Conservation (phyloP, 2,329 filamentous ascomycete species). For the Diaporthe batatas region DNA sequence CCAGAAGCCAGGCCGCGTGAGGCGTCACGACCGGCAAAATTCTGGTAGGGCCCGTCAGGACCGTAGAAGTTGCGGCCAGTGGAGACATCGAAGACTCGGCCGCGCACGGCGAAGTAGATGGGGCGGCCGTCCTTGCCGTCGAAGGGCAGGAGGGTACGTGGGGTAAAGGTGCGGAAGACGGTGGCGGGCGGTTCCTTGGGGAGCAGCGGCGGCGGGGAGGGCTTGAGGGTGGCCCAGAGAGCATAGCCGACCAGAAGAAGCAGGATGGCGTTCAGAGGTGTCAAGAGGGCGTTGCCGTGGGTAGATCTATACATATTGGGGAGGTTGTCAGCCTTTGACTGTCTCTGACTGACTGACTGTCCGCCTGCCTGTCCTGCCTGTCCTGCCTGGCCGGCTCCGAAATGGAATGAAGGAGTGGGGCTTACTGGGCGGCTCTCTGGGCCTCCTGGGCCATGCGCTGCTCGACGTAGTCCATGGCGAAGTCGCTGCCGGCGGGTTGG, state of each 20-base stretch:
- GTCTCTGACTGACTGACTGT: neutral
- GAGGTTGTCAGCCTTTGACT: constrained; percentile 39
- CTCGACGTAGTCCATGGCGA: constrained; percentile 69
- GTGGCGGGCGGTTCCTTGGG: constrained; percentile 68
- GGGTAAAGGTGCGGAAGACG: constrained; percentile 79
- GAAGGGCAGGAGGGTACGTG: constrained; percentile 84
- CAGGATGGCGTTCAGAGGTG: constrained; percentile 74
- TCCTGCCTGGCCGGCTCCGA: neutral
- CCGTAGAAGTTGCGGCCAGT: constrained; percentile 94
- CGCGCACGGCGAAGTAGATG: constrained; percentile 92
- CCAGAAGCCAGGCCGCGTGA: constrained; percentile 88
- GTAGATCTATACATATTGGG: constrained; percentile 3
- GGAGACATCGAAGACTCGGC: constrained; percentile 91
- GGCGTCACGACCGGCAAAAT: constrained; percentile 95
- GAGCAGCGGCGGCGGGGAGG: constrained; percentile 60
- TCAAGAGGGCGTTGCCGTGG: constrained; percentile 61
- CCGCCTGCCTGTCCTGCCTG: neutral
- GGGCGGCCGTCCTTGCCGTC: constrained; percentile 81
- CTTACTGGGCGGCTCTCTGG: constrained; percentile 52
- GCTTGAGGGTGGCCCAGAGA: constrained; percentile 67
- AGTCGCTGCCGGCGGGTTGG: too few species aligned
- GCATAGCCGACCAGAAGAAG: constrained; percentile 69
- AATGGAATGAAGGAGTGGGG: neutral
- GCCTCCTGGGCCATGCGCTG: constrained; percentile 68
- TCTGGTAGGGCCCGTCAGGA: constrained; percentile 92